Evolutionary conservation across 78 protist genomes (phyloP).

Genomic region (Creolimax fragrantissima): DNA sequence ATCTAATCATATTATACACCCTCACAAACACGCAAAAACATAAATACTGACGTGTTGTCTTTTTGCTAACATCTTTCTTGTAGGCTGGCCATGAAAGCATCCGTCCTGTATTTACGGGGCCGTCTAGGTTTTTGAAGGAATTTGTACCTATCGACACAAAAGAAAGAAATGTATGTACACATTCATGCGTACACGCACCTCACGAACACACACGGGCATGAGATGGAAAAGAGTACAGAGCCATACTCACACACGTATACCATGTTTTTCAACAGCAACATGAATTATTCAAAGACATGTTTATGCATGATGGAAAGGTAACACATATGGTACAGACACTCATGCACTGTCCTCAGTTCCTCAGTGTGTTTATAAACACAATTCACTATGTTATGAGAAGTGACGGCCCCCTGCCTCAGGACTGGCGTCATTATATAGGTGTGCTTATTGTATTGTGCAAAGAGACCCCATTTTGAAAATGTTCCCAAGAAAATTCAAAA

Average conservation of each 20-base stretch:
- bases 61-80: too few relatives aligned
- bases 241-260: too few relatives aligned
- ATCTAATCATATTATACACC: neutral
- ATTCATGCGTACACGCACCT: too few relatives aligned
- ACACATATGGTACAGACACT: neutral
- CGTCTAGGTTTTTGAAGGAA: neutral
- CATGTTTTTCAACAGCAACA: too few relatives aligned
- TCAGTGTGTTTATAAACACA: neutral
- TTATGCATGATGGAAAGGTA: neutral
- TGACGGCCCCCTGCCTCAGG: slow-evolving; percentile 3
- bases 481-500: neutral
- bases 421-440: neutral
- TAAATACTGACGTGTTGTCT: too few relatives aligned
- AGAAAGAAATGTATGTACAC: neutral
- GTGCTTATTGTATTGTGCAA: too few relatives aligned
- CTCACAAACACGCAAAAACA: neutral
- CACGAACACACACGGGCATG: too few relatives aligned
- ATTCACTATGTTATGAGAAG: neutral
- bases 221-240: too few relatives aligned
- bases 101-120: neutral
- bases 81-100: neutral
- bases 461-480: too few relatives aligned
- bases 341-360: neutral
- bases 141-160: neutral
- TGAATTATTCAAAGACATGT: neutral